These are phyloP conservation scores for Calocybe cyanea DNA, from an alignment of 768 basidiomycete species.

Conservation along the genomic window DNA sequence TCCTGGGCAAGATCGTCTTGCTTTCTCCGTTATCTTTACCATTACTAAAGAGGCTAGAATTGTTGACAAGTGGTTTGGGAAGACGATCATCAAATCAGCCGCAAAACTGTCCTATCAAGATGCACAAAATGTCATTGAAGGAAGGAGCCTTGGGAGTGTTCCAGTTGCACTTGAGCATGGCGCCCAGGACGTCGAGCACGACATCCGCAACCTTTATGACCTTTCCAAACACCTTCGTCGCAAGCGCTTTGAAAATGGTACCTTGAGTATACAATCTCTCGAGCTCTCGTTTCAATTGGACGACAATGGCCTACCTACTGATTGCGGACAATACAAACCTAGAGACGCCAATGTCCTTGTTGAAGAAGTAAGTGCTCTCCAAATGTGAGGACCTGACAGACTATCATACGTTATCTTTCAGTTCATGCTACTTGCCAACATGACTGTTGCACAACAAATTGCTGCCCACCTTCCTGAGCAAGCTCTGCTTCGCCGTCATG, in stretches of 20 bases:
- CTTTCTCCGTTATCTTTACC: slow-evolving; percentile 88
- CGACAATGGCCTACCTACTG: slow-evolving; percentile 71
- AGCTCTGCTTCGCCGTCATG: slow-evolving; percentile 93
- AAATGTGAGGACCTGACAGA: not conserved
- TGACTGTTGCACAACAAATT: slow-evolving; percentile 86
- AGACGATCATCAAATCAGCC: slow-evolving; percentile 88
- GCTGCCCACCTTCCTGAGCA: slow-evolving; percentile 95
- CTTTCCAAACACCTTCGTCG: slow-evolving; percentile 71
- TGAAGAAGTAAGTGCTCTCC: slow-evolving; percentile 66
- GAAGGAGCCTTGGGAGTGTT: slow-evolving; percentile 51
- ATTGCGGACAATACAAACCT: slow-evolving; percentile 64
- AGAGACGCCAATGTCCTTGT: slow-evolving; percentile 77
- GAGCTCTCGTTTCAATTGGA: slow-evolving; percentile 78
- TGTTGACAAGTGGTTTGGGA: slow-evolving; percentile 88
- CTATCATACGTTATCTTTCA: slow-evolving; percentile 23
- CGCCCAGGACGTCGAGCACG: slow-evolving; percentile 61
- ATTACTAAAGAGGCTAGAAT: slow-evolving; percentile 80
- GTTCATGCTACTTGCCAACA: slow-evolving; percentile 95
- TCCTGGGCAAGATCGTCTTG: slow-evolving; percentile 84
- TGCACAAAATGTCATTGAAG: slow-evolving; percentile 81
- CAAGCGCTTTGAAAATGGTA: slow-evolving; percentile 76
- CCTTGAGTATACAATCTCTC: slow-evolving; percentile 65
- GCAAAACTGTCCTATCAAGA: slow-evolving; percentile 82
- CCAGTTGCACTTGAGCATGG: slow-evolving; percentile 56
- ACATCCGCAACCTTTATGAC: slow-evolving; percentile 65